Evolutionary conservation across 129 eudicot species (phyloP).

Genomic region (Deinandra increscens): DNA sequence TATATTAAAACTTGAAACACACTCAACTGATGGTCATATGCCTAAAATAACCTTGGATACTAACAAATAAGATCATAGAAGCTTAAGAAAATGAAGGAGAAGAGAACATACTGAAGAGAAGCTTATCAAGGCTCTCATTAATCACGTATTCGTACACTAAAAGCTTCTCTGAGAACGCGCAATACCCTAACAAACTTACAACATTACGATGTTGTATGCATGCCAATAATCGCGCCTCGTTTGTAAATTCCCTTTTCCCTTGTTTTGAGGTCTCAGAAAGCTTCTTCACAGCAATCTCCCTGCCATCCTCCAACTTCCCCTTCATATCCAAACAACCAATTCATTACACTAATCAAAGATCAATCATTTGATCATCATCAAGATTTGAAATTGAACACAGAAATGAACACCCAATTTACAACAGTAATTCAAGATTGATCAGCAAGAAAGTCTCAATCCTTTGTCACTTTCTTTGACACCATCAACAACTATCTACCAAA

Average conservation of each 20-base stretch:
- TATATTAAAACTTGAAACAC: too few species aligned
- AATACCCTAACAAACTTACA: constrained; percentile 72
- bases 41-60: background rate
- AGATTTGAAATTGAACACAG: constrained; percentile 11
- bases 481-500: too few species aligned
- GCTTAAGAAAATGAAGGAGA: constrained; percentile 2
- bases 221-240: constrained; percentile 68
- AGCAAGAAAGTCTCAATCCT: too few species aligned
- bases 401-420: too few species aligned
- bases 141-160: constrained; percentile 82
- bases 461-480: too few species aligned
- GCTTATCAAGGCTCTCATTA: constrained; percentile 82
- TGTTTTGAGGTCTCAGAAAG: constrained; percentile 64
- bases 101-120: constrained; percentile 68
- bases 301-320: constrained; percentile 79
- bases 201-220: constrained; percentile 77
- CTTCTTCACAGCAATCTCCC: constrained; percentile 77
- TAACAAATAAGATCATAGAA: background rate
- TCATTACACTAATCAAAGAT: constrained; percentile 13
- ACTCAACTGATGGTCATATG: too few species aligned
- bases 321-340: constrained; percentile 27
- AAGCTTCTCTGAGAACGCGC: constrained; percentile 57
- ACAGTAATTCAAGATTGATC: too few species aligned
- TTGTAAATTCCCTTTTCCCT: constrained; percentile 69
- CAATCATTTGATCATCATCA: background rate